Percentiles rank a stretch among this genome's conserved stretches.
These are phyloP conservation scores for Helotiales sp. DNA, from an alignment of 2,329 filamentous ascomycete species.

Conservation along the genomic window DNA sequence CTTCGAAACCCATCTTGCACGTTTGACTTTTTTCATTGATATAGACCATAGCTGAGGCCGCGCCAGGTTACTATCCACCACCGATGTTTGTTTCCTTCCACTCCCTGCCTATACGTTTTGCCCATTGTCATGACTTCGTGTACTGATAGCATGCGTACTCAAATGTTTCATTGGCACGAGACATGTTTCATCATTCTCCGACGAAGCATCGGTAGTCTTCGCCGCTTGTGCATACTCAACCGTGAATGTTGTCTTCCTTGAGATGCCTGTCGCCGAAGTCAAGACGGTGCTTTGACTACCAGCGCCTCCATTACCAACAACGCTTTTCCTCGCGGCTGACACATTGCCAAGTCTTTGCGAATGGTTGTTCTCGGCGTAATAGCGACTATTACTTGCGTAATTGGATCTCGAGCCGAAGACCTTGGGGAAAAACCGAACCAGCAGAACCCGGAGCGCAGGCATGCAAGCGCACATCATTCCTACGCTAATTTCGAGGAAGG, in stretches of 20 bases:
- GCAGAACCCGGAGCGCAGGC: constrained; percentile 22
- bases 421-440: constrained; percentile 14
- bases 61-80: no score
- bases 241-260: neutral
- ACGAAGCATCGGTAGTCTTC: neutral
- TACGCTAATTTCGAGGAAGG: constrained; percentile 24
- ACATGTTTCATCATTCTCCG: neutral
- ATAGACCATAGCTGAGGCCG: no score
- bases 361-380: neutral
- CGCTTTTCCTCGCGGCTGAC: neutral
- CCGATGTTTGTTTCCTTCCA: no score
- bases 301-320: neutral
- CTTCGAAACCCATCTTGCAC: no score
- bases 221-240: neutral
- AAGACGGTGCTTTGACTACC: neutral
- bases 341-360: neutral
- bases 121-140: neutral
- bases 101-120: no score
- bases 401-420: neutral
- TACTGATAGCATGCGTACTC: neutral
- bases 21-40: no score
- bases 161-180: neutral
- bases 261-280: neutral
- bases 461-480: constrained; percentile 31
- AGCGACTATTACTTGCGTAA: neutral